Evolutionary conservation across 1,139 yeast genomes (phyloP).

Genomic region (Candida pseudoviswanathii): DNA sequence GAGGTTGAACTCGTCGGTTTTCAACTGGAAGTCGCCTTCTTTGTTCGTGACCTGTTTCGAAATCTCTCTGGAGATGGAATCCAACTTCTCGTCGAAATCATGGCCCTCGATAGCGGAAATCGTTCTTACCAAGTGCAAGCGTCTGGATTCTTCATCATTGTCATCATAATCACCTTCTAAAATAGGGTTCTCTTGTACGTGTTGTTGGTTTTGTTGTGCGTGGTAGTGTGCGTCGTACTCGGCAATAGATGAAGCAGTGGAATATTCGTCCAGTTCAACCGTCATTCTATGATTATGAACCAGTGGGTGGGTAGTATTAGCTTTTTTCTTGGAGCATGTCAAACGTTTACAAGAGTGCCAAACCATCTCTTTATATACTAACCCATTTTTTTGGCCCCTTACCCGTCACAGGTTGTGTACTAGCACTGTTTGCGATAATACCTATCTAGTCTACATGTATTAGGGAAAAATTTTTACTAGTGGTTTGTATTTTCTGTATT

Average conservation of each 20-base stretch:
- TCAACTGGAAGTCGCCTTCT: constrained; percentile 16
- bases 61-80: constrained; percentile 17
- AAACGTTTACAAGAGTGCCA: no score
- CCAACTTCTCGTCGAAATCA: constrained; percentile 13
- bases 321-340: no score
- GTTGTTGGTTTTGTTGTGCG: neutral
- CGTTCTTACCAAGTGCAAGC: constrained; percentile 18
- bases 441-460: no score
- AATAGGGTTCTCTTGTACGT: neutral
- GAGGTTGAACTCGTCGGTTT: constrained; percentile 17
- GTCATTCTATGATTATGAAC: no score
- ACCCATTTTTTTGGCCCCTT: no score
- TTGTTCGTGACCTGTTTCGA: constrained; percentile 16
- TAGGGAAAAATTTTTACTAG: no score
- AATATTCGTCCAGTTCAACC: neutral
- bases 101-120: constrained; percentile 17
- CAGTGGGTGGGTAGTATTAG: no score
- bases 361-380: no score
- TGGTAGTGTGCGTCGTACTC: neutral
- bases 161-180: constrained; percentile 10
- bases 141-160: constrained; percentile 16
- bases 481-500: no score
- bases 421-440: no score
- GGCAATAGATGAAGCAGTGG: neutral
- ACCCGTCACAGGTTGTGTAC: no score